Conservation (phyloP, 345 rosid genomes). For the Syzygium aromaticum region DNA sequence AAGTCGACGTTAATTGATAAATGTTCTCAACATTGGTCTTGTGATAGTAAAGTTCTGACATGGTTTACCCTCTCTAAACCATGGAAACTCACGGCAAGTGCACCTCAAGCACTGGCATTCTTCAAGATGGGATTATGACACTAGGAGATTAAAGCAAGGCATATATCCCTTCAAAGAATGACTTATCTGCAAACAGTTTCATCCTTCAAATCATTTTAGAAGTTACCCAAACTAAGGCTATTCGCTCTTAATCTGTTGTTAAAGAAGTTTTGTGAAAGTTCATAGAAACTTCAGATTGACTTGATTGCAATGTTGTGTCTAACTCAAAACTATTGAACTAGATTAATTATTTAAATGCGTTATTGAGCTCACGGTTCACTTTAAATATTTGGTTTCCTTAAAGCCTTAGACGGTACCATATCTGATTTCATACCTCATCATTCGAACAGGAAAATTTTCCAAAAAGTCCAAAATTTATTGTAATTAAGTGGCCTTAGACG, state of each 20-base stretch:
- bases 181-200: background rate
- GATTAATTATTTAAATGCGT: background rate
- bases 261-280: background rate
- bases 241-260: background rate
- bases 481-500: background rate
- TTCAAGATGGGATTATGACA: background rate
- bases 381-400: background rate
- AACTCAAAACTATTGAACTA: background rate
- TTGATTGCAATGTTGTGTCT: background rate
- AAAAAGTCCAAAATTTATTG: background rate
- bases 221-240: background rate
- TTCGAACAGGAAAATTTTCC: background rate
- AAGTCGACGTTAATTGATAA: background rate
- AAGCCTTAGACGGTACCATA: background rate
- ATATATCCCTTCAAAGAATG: background rate
- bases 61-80: background rate
- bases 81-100: background rate
- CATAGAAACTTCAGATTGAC: background rate
- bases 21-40: background rate
- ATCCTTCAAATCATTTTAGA: background rate
- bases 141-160: background rate
- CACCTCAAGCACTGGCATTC: background rate
- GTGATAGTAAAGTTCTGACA: background rate
- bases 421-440: background rate
- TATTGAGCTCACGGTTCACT: background rate